phyloP scores from a whole-genome alignment of 1,284 basidiomycete genomes.

The Dichomitus squalens region DNA sequence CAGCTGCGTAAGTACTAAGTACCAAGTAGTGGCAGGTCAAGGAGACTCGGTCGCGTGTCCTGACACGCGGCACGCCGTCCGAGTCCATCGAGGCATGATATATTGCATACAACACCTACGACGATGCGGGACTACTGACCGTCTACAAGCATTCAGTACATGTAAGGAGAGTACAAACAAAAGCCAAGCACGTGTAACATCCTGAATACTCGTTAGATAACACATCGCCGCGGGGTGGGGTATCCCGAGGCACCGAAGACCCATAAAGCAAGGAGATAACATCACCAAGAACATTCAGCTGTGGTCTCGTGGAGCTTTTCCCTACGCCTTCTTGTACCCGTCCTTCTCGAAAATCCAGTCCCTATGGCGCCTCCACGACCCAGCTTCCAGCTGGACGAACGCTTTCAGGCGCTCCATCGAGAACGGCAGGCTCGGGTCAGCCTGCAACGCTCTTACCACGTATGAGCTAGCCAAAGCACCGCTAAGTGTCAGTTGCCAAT shows the following conservation, averaged over 20 bases:
- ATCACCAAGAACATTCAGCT: no score
- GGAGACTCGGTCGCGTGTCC: no score
- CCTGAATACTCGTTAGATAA: background rate
- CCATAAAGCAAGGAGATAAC: no score
- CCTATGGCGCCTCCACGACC: conserved; percentile 44
- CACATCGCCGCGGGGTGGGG: no score
- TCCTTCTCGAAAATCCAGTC: conserved; percentile 35
- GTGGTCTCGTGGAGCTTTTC: background rate
- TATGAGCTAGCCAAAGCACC: conserved; percentile 44
- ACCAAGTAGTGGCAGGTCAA: no score
- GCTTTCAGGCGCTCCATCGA: conserved; percentile 37
- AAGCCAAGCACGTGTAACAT: background rate
- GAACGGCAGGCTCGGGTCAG: conserved; percentile 43
- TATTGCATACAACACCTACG: no score
- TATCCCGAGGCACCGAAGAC: no score
- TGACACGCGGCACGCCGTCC: no score
- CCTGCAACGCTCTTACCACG: conserved; percentile 45
- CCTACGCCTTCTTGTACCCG: conserved; percentile 17
- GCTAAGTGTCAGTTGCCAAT: background rate
- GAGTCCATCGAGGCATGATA: no score
- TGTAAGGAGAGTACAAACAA: background rate
- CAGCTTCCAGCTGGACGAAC: conserved; percentile 42
- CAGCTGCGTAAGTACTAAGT: no score
- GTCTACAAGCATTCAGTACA: background rate
- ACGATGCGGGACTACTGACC: no score